phyloP scores from a whole-genome alignment of 2,329 filamentous ascomycete species.

The Ophiocordyceps polyrhachis-furcata region DNA sequence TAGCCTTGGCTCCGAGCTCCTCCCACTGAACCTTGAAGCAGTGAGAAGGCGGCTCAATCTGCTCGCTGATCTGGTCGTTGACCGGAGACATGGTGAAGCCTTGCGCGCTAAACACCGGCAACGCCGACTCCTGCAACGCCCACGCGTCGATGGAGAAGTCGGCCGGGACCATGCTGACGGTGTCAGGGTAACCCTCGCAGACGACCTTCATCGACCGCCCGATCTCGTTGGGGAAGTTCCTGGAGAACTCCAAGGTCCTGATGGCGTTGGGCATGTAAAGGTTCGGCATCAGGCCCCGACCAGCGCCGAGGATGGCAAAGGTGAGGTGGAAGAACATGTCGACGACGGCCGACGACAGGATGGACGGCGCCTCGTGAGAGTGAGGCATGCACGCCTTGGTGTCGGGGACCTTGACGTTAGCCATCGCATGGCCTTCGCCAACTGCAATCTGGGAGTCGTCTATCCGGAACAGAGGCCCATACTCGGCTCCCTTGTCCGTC shows the following conservation, averaged over 20 bases:
- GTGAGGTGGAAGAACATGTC: constrained; percentile 24
- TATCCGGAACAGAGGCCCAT: constrained; percentile 9
- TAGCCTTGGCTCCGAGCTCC: constrained; percentile 7
- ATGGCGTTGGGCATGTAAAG: constrained; percentile 19
- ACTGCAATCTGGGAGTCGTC: constrained; percentile 3
- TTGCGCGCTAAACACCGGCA: constrained; percentile 16
- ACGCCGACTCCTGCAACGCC: constrained; percentile 4
- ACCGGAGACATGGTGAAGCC: constrained; percentile 23
- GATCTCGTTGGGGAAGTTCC: constrained; percentile 6
- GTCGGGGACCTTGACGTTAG: constrained; percentile 20
- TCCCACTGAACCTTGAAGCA: constrained; percentile 29
- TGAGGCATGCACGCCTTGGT: constrained; percentile 26
- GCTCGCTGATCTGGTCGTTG: constrained; percentile 12
- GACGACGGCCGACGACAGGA: constrained; percentile 26
- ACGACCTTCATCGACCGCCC: constrained; percentile 12
- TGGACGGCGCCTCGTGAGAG: constrained; percentile 20
- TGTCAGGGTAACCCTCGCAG: constrained; percentile 8
- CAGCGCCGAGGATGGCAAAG: constrained; percentile 19
- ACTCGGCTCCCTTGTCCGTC: constrained; percentile 8
- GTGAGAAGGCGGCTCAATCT: constrained; percentile 9
- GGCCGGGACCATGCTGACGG: constrained; percentile 9
- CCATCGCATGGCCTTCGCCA: constrained; percentile 4
- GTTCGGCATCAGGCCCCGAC: constrained; percentile 9
- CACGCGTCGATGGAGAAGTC: constrained; percentile 18
- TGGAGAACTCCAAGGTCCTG: constrained; percentile 12